Conservation (phyloP, 257 asterid species). For the Echites panduratus region DNA sequence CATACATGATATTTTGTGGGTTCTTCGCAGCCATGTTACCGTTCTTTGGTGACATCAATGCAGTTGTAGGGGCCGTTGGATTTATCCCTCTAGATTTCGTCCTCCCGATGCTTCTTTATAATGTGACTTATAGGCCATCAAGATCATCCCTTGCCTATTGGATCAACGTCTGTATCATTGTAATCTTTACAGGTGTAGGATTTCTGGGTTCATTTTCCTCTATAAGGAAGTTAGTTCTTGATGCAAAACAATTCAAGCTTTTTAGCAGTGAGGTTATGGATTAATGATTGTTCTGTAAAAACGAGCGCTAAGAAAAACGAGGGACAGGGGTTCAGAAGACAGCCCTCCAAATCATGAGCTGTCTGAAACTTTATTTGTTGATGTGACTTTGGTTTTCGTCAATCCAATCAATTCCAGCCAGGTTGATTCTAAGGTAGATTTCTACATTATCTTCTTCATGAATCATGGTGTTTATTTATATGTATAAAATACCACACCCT, state of each 20-base stretch:
- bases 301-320: too few relatives aligned
- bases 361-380: background rate
- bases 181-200: conserved; percentile 76
- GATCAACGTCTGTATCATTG: conserved; percentile 57
- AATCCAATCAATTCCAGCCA: background rate
- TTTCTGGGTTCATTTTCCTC: conserved; percentile 76
- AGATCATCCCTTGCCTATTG: conserved; percentile 50
- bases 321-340: too few relatives aligned
- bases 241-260: conserved; percentile 67
- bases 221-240: conserved; percentile 59
- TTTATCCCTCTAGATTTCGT: conserved; percentile 91
- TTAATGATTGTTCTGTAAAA: conserved; percentile 18
- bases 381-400: background rate
- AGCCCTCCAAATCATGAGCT: too few relatives aligned
- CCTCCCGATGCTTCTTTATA: conserved; percentile 93
- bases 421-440: background rate
- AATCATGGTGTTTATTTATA: background rate
- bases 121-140: conserved; percentile 60
- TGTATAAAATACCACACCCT: background rate
- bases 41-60: conserved; percentile 87
- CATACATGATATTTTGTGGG: conserved; percentile 65
- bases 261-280: conserved; percentile 73
- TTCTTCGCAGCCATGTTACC: conserved; percentile 93
- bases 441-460: background rate
- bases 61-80: conserved; percentile 87